Conservation (phyloP, 2,329 filamentous ascomycete species). For the Paecilomyces sp. region DNA sequence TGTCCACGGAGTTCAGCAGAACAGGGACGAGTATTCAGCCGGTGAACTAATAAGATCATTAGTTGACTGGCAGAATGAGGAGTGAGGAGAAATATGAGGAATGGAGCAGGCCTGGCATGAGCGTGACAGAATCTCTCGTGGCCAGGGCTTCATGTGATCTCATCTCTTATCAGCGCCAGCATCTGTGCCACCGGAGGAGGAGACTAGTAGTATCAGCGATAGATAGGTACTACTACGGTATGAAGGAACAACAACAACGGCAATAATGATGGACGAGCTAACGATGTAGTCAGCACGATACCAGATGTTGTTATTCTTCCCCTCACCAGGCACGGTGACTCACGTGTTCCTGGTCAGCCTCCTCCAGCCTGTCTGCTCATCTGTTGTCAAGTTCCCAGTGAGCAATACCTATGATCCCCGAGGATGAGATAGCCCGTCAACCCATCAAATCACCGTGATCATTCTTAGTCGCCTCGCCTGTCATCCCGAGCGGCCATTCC, state of each 20-base stretch:
- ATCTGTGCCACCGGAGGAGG: not conserved
- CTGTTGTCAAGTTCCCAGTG: not conserved
- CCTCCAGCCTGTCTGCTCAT: not conserved
- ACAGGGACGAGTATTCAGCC: not conserved
- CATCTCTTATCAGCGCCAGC: not conserved
- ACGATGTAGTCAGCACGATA: too few relatives aligned
- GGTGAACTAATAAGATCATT: too few relatives aligned
- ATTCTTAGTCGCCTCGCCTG: not conserved
- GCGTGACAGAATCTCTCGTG: not conserved
- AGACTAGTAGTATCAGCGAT: too few relatives aligned
- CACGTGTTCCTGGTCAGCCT: not conserved
- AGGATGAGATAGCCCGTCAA: not conserved
- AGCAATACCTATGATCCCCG: not conserved
- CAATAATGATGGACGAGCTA: too few relatives aligned
- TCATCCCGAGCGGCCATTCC: not conserved
- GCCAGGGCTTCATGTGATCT: not conserved
- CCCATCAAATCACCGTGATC: not conserved
- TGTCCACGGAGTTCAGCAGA: not conserved
- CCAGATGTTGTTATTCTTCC: not conserved
- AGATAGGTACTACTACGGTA: too few relatives aligned
- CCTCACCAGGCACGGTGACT: not conserved
- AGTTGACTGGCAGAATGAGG: too few relatives aligned
- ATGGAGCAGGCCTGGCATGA: not conserved
- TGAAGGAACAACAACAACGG: too few relatives aligned
- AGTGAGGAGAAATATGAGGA: not conserved